Conservation (phyloP, 768 basidiomycete genomes). For the Boletus rubescentipes region DNA sequence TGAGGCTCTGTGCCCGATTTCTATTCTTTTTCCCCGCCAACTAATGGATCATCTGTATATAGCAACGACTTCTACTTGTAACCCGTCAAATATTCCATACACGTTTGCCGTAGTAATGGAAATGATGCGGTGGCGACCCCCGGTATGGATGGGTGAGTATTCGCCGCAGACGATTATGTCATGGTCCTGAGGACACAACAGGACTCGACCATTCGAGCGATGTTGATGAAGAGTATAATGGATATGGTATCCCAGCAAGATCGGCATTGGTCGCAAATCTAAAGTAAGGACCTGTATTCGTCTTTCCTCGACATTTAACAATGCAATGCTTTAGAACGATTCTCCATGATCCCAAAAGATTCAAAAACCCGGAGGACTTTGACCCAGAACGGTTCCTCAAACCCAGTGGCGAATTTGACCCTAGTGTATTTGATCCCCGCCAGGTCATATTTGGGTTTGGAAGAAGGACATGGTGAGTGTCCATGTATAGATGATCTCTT, state of each 20-base stretch:
- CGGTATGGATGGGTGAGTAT: slow-evolving; percentile 6
- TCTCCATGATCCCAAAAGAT: background rate
- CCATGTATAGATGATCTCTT: background rate
- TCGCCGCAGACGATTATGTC: background rate
- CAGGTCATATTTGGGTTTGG: slow-evolving; percentile 6
- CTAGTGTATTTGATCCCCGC: slow-evolving; percentile 3
- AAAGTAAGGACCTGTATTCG: background rate
- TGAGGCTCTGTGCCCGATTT: background rate
- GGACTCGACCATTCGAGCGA: slow-evolving; percentile 6
- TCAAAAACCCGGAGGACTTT: background rate
- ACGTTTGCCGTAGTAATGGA: slow-evolving; percentile 6
- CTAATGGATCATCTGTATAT: background rate
- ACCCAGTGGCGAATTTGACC: background rate
- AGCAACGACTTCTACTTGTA: slow-evolving; percentile 1
- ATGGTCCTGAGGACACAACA: background rate
- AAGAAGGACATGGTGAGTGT: slow-evolving; percentile 3
- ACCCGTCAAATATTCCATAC: slow-evolving; percentile 1
- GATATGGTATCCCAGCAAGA: slow-evolving; percentile 1
- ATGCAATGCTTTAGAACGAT: background rate
- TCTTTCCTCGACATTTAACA: background rate
- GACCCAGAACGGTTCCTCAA: slow-evolving; percentile 1
- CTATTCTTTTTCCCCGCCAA: background rate
- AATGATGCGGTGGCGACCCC: slow-evolving; percentile 8
- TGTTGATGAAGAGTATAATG: slow-evolving; percentile 2
- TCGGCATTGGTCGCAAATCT: slow-evolving; percentile 3